A percentile compares a stretch with the other conserved stretches of the same genome.
Evolutionary conservation across 2,329 filamentous ascomycete genomes (phyloP).

Genomic region (Trichoderma brevicompactum): DNA sequence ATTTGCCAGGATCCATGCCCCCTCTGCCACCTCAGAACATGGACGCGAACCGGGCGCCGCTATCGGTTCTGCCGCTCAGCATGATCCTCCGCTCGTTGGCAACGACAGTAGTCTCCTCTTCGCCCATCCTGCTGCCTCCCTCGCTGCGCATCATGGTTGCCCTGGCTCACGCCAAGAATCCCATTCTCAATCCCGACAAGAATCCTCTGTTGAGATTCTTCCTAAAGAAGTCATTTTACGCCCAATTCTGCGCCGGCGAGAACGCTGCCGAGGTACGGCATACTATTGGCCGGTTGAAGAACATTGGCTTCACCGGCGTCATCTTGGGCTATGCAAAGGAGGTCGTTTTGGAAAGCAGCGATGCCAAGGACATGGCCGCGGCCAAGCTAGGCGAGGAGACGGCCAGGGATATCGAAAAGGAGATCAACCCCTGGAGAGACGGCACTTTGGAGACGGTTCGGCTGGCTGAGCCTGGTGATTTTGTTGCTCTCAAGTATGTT

Average conservation of each 20-base stretch:
- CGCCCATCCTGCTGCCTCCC: slow-evolving; percentile 68
- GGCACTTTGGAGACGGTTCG: slow-evolving; percentile 76
- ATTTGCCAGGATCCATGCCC: slow-evolving; percentile 41
- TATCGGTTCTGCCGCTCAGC: slow-evolving; percentile 68
- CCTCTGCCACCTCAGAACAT: slow-evolving; percentile 34
- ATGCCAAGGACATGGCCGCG: slow-evolving; percentile 51
- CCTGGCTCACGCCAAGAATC: slow-evolving; percentile 70
- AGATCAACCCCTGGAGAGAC: slow-evolving; percentile 72
- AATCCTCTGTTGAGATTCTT: slow-evolving; percentile 73
- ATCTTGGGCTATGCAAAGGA: slow-evolving; percentile 85
- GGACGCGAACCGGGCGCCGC: slow-evolving; percentile 47
- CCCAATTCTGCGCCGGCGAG: slow-evolving; percentile 89
- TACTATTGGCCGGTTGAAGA: slow-evolving; percentile 69
- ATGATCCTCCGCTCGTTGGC: slow-evolving; percentile 71
- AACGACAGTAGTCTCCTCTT: slow-evolving; percentile 72
- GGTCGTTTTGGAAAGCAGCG: slow-evolving; percentile 68
- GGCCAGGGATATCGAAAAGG: slow-evolving; percentile 55
- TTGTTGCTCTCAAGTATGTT: slow-evolving; percentile 65
- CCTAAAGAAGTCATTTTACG: slow-evolving; percentile 83
- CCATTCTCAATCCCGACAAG: slow-evolving; percentile 71
- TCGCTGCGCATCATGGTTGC: slow-evolving; percentile 70
- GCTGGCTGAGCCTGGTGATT: slow-evolving; percentile 66
- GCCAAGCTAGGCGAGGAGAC: slow-evolving; percentile 54
- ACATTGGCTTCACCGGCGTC: slow-evolving; percentile 79
- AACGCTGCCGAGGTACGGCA: slow-evolving; percentile 67